A percentile compares a stretch with the other conserved stretches of the same genome.
These are phyloP conservation scores for Aspergillus spinulosporus DNA, from an alignment of 2,329 filamentous ascomycete species.

Conservation along the genomic window DNA sequence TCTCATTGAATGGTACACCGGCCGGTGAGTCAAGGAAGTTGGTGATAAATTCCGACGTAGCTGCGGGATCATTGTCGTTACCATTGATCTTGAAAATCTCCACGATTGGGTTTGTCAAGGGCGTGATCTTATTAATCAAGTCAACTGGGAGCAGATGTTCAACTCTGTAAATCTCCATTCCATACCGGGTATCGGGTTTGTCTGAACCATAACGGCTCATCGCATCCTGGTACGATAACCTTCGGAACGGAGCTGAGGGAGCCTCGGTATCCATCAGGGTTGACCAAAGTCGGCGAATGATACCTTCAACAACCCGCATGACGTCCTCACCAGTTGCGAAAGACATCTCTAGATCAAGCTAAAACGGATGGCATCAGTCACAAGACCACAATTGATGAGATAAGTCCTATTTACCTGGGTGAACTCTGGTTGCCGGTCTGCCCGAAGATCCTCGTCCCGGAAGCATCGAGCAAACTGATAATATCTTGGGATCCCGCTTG, in stretches of 20 bases:
- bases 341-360: constrained; percentile 92
- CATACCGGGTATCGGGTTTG: constrained; percentile 84
- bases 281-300: constrained; percentile 59
- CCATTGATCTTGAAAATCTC: constrained; percentile 69
- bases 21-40: constrained; percentile 69
- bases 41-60: constrained; percentile 63
- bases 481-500: constrained; percentile 77
- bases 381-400: neutral
- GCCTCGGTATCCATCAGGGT: constrained; percentile 48
- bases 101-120: constrained; percentile 66
- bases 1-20: constrained; percentile 61
- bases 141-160: constrained; percentile 62
- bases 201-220: constrained; percentile 84
- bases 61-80: constrained; percentile 49
- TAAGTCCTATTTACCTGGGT: constrained; percentile 64
- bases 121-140: constrained; percentile 73
- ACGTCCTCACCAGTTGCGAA: constrained; percentile 74
- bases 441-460: constrained; percentile 87
- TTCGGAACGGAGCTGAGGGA: constrained; percentile 52
- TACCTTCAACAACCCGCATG: constrained; percentile 56
- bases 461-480: constrained; percentile 95
- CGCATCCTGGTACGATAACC: constrained; percentile 70
- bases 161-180: constrained; percentile 66
- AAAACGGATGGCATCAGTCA: constrained; percentile 5
- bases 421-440: constrained; percentile 94